These are phyloP conservation scores for Oldenlandia corymbosa DNA, from an alignment of 257 asterid species.

Conservation along the genomic window DNA sequence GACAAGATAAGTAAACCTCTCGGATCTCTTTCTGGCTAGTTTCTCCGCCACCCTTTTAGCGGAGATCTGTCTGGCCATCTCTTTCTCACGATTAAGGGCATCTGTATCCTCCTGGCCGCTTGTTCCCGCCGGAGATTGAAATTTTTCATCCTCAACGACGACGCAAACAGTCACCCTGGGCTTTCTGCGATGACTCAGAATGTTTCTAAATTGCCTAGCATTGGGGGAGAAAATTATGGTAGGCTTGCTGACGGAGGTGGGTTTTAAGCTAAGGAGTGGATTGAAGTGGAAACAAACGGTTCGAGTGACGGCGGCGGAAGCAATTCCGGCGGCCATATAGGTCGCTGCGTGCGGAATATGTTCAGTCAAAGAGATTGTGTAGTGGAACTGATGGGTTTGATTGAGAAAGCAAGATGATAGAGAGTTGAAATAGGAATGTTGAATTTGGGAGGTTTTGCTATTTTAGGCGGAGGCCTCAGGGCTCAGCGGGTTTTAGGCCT, in stretches of 20 bases:
- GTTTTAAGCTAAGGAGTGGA: conserved; percentile 30
- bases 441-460: background rate
- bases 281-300: conserved; percentile 19
- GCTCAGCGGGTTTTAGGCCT: conserved; percentile 2
- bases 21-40: conserved; percentile 71
- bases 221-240: conserved; percentile 16
- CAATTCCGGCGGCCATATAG: conserved; percentile 53
- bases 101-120: conserved; percentile 10
- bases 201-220: conserved; percentile 16
- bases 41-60: conserved; percentile 42
- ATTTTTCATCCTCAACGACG: conserved; percentile 47
- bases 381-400: background rate
- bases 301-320: conserved; percentile 29
- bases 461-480: background rate
- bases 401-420: too few species aligned
- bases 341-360: conserved; percentile 11
- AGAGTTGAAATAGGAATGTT: background rate
- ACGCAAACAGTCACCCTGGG: conserved; percentile 43
- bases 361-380: too few species aligned
- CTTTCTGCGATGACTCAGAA: conserved; percentile 22
- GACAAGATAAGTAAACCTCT: conserved; percentile 69
- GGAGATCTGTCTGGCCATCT: conserved; percentile 28
- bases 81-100: conserved; percentile 26
- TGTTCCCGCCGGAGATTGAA: conserved; percentile 10
- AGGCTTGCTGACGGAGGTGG: conserved; percentile 18